Conservation (phyloP, 2,329 filamentous ascomycete genomes). For the Penicillium freii region DNA sequence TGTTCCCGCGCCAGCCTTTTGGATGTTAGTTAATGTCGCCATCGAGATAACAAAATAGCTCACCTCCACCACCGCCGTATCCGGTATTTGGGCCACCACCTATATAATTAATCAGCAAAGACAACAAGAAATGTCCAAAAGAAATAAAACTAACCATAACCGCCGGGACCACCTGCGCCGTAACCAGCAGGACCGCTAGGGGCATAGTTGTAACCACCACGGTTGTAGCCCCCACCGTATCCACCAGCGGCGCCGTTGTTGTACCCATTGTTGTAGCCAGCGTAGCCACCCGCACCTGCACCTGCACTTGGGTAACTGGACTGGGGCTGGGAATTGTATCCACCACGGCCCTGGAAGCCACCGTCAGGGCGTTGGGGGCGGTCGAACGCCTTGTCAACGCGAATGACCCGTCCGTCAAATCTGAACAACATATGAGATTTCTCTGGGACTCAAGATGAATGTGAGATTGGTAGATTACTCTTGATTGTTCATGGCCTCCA, state of each 20-base stretch:
- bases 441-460: slow-evolving; percentile 14
- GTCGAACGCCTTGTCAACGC: slow-evolving; percentile 93
- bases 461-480: slow-evolving; percentile 62
- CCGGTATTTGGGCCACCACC: slow-evolving; percentile 28
- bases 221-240: slow-evolving; percentile 36
- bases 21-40: slow-evolving; percentile 3
- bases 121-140: background rate
- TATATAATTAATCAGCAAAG: slow-evolving; percentile 5
- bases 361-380: slow-evolving; percentile 60
- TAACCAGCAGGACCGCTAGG: slow-evolving; percentile 21
- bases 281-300: slow-evolving; percentile 35
- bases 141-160: slow-evolving; percentile 29
- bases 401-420: slow-evolving; percentile 91
- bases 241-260: slow-evolving; percentile 22
- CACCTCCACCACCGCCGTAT: slow-evolving; percentile 30
- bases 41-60: background rate
- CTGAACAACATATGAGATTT: slow-evolving; percentile 47
- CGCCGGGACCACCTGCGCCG: slow-evolving; percentile 29
- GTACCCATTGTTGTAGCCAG: slow-evolving; percentile 21
- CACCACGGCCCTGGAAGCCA: slow-evolving; percentile 47
- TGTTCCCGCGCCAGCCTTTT: slow-evolving; percentile 27
- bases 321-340: slow-evolving; percentile 44
- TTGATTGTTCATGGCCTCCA: slow-evolving; percentile 47
- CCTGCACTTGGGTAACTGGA: slow-evolving; percentile 39
- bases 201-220: slow-evolving; percentile 13